These are phyloP conservation scores for Globisporangium cystogenes DNA, from an alignment of 352 stramenopile genomes.

Conservation along the genomic window DNA sequence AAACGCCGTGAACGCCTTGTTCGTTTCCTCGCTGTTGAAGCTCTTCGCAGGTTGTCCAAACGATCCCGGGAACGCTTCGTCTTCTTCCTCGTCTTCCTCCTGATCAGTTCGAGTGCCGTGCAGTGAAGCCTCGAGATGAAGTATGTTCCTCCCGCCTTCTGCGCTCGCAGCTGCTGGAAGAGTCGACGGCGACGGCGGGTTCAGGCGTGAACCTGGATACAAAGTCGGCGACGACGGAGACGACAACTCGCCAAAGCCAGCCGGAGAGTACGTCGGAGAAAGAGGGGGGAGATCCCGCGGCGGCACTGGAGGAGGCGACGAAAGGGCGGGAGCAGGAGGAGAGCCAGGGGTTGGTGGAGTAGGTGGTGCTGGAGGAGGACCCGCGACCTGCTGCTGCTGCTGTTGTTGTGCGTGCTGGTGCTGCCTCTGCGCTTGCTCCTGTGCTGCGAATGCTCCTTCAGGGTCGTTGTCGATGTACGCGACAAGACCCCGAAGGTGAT, in stretches of 20 bases:
- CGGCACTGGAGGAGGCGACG: conserved; percentile 13
- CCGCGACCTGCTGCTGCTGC: conserved; percentile 7
- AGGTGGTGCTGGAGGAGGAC: neutral
- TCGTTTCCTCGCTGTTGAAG: conserved; percentile 61
- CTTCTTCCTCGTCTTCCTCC: conserved; percentile 62
- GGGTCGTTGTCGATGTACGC: conserved; percentile 67
- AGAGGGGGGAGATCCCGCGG: conserved; percentile 17
- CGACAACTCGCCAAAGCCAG: conserved; percentile 10
- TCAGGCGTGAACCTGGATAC: conserved; percentile 24
- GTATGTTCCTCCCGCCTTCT: conserved; percentile 10
- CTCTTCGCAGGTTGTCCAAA: conserved; percentile 23
- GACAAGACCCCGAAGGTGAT: conserved; percentile 68
- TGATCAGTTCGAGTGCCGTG: conserved; percentile 16
- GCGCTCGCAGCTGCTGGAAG: conserved; percentile 1
- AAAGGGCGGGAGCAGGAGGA: conserved; percentile 8
- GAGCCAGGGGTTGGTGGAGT: neutral
- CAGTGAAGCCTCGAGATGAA: conserved; percentile 3
- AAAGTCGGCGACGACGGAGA: conserved; percentile 26
- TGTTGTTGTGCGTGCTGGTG: conserved; percentile 13
- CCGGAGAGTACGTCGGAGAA: conserved; percentile 4
- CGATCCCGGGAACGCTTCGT: conserved; percentile 63
- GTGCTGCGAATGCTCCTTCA: conserved; percentile 30
- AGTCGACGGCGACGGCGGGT: conserved; percentile 12
- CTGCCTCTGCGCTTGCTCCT: conserved; percentile 23
- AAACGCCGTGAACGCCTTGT: conserved; percentile 68